Conservation (phyloP, 163 green algal species). For the Volvox carteri region DNA sequence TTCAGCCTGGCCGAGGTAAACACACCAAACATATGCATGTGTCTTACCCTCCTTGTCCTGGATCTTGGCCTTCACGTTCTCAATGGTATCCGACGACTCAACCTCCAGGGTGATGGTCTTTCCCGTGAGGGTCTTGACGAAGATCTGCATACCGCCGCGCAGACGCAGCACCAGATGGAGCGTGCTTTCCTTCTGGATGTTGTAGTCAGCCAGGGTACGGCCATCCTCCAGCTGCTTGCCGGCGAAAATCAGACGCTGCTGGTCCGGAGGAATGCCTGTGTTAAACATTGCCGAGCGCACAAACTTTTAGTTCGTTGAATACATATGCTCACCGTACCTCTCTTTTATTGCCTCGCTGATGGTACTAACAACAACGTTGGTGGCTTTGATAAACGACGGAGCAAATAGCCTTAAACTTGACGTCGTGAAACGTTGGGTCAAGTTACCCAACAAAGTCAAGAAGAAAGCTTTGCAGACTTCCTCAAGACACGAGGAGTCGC, state of each 20-base stretch:
- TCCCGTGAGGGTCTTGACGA: constrained; percentile 91
- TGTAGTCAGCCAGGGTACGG: constrained; percentile 80
- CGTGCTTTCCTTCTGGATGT: constrained; percentile 87
- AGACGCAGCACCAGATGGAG: constrained; percentile 87
- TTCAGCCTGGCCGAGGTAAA: no score
- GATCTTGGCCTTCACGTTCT: constrained; percentile 97
- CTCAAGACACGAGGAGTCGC: no score
- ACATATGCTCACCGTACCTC: no score
- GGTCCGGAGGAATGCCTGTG: constrained; percentile 55
- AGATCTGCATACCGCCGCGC: constrained; percentile 80
- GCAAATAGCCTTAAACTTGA: no score
- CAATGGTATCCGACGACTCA: constrained; percentile 96
- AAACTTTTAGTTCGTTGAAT: no score
- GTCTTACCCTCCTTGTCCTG: constrained; percentile 93
- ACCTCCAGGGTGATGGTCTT: constrained; percentile 96
- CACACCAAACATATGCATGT: not conserved
- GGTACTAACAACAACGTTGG: no score
- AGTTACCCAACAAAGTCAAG: no score
- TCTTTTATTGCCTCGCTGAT: no score
- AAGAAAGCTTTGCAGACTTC: no score
- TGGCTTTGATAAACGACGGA: no score
- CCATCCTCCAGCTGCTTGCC: constrained; percentile 95
- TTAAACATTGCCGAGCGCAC: no score
- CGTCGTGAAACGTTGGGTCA: no score
- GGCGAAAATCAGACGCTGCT: constrained; percentile 91